Conservation (phyloP, 805 yeast genomes). For the Cyberlindnera galapagoensis region DNA sequence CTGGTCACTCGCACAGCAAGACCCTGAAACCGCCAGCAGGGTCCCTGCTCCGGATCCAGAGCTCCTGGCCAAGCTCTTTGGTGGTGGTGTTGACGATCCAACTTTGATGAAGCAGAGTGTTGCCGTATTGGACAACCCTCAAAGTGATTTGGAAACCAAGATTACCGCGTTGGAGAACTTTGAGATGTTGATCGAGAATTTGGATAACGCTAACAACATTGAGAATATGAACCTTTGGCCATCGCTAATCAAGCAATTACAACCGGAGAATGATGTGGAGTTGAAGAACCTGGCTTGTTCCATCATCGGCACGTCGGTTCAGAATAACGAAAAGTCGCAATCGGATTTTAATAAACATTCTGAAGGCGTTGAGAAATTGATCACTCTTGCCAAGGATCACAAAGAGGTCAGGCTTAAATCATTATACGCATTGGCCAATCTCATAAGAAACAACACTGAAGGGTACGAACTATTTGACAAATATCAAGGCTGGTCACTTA, state of each 20-base stretch:
- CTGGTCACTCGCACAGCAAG: slow-evolving; percentile 88
- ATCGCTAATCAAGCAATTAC: slow-evolving; percentile 49
- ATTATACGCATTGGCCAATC: slow-evolving; percentile 69
- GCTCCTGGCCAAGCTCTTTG: slow-evolving; percentile 69
- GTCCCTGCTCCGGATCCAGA: slow-evolving; percentile 77
- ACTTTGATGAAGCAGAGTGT: slow-evolving; percentile 79
- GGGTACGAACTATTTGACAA: slow-evolving; percentile 51
- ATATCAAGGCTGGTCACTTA: slow-evolving; percentile 55
- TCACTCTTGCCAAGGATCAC: slow-evolving; percentile 34
- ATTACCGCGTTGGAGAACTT: slow-evolving; percentile 81
- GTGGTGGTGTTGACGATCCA: slow-evolving; percentile 78
- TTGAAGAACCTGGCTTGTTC: slow-evolving; percentile 60
- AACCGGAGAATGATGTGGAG: slow-evolving; percentile 31
- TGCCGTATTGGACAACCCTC: slow-evolving; percentile 48
- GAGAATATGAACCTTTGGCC: slow-evolving; percentile 82
- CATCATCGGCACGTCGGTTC: slow-evolving; percentile 85
- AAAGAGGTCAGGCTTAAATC: slow-evolving; percentile 44
- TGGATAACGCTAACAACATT: slow-evolving; percentile 92
- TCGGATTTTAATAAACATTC: slow-evolving; percentile 50
- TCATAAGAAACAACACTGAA: slow-evolving; percentile 58
- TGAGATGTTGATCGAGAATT: slow-evolving; percentile 87
- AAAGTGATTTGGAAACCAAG: slow-evolving; percentile 55
- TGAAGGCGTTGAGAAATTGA: slow-evolving; percentile 39
- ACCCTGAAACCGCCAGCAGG: slow-evolving; percentile 55
- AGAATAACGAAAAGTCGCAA: slow-evolving; percentile 79